Evolutionary conservation across 78 protist species (phyloP).

Genomic region (Mastigamoeba balamuthi): DNA sequence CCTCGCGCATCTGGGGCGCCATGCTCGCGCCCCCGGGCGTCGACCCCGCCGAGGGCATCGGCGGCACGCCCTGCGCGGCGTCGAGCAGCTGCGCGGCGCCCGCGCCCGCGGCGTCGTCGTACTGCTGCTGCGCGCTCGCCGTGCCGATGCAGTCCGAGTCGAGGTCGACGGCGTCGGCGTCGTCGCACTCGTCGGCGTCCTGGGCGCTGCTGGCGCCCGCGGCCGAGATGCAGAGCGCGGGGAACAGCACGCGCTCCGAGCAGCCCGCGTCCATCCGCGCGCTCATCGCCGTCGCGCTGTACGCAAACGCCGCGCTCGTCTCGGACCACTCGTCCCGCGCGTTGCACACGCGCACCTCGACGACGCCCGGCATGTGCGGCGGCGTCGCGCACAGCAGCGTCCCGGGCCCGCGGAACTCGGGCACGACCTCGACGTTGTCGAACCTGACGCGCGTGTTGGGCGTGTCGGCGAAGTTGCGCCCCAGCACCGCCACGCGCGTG

Average conservation of each 20-base stretch:
- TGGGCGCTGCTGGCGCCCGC: background rate
- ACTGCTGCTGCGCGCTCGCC: background rate
- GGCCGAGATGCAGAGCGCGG: constrained; percentile 1
- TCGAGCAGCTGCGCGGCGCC: background rate
- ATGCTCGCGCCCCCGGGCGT: background rate
- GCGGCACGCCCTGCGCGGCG: background rate
- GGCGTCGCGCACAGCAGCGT: constrained; percentile 47
- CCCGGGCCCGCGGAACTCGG: constrained; percentile 30
- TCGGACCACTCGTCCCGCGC: constrained; percentile 24
- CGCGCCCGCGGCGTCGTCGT: background rate
- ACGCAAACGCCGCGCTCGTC: constrained; percentile 13
- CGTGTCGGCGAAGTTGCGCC: constrained; percentile 52
- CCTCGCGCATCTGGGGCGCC: constrained; percentile 1
- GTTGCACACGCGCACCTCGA: constrained; percentile 37
- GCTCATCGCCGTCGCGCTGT: background rate
- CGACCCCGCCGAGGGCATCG: background rate
- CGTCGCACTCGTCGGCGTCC: too few relatives aligned
- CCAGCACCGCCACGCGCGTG: constrained; percentile 50
- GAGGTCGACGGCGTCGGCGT: background rate
- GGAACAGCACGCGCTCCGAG: background rate
- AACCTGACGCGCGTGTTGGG: constrained; percentile 39
- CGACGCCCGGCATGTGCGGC: constrained; percentile 43
- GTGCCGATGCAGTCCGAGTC: background rate
- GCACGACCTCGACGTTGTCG: constrained; percentile 38
- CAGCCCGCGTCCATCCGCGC: background rate